Conservation (phyloP, 768 basidiomycete species). For the Rhizopogon vulgaris region DNA sequence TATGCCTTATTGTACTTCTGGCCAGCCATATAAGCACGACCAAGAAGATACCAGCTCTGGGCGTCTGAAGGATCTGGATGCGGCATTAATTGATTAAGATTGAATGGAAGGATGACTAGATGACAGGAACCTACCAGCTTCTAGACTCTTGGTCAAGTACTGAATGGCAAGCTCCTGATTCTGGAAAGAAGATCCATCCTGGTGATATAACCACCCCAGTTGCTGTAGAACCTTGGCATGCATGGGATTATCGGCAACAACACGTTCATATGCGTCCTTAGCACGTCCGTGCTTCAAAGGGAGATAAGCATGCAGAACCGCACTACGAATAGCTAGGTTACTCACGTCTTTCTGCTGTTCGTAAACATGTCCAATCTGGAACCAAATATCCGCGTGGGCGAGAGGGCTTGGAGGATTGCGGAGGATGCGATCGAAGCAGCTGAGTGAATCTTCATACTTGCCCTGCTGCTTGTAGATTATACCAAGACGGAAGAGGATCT, state of each 20-base stretch:
- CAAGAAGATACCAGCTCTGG: constrained; percentile 98
- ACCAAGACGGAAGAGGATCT: constrained; percentile 95
- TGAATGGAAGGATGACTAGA: background rate
- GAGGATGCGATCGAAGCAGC: constrained; percentile 95
- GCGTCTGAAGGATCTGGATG: constrained; percentile 85
- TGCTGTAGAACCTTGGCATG: constrained; percentile 98
- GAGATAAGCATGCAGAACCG: constrained; percentile 9
- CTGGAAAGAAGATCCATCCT: constrained; percentile 90
- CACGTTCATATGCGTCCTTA: constrained; percentile 94
- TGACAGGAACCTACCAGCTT: constrained; percentile 62
- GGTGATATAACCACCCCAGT: constrained; percentile 96
- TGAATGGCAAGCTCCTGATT: constrained; percentile 93
- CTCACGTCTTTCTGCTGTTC: constrained; percentile 95
- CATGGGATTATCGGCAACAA: constrained; percentile 85
- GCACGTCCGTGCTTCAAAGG: constrained; percentile 70
- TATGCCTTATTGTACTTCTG: constrained; percentile 99
- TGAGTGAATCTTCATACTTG: constrained; percentile 83
- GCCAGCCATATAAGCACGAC: constrained; percentile 97
- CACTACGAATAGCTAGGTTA: constrained; percentile 6
- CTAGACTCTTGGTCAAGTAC: constrained; percentile 90
- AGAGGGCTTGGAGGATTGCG: constrained; percentile 93
- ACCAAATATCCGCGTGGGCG: constrained; percentile 98
- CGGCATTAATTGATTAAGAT: constrained; percentile 1
- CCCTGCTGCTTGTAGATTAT: constrained; percentile 99
- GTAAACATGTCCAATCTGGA: constrained; percentile 98